phyloP scores from a whole-genome alignment of 2,329 filamentous ascomycete species.

The Rachicladosporium sp. region DNA sequence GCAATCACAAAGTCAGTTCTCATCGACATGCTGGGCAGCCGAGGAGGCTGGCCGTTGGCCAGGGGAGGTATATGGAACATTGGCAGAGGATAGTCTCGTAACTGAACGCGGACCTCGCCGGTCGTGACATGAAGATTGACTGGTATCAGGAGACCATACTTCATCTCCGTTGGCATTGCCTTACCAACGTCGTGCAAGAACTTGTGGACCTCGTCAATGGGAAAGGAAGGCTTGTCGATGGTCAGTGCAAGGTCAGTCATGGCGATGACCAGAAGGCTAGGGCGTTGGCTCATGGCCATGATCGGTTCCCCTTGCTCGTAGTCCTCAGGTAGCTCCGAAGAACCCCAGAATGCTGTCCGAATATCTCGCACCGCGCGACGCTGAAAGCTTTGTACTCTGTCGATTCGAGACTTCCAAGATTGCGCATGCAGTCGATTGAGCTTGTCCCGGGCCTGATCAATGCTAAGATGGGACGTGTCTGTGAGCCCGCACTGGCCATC shows the following conservation, averaged over 20 bases:
- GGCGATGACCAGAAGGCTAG: constrained; percentile 66
- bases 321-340: constrained; percentile 69
- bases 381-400: constrained; percentile 57
- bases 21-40: constrained; percentile 69
- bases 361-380: constrained; percentile 66
- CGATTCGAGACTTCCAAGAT: constrained; percentile 86
- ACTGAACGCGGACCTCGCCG: constrained; percentile 73
- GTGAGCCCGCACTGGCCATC: constrained; percentile 63
- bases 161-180: constrained; percentile 83
- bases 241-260: constrained; percentile 75
- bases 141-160: constrained; percentile 79
- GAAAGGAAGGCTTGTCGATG: constrained; percentile 88
- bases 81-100: constrained; percentile 89
- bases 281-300: constrained; percentile 71
- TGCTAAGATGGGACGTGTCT: constrained; percentile 57
- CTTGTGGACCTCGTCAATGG: constrained; percentile 63
- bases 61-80: constrained; percentile 80
- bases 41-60: constrained; percentile 64
- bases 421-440: constrained; percentile 72
- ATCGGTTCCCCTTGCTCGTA: constrained; percentile 73
- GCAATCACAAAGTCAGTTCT: constrained; percentile 89
- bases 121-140: constrained; percentile 83
- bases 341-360: constrained; percentile 67
- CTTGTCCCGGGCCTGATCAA: constrained; percentile 62
- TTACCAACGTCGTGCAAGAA: constrained; percentile 90